Evolutionary conservation across 768 basidiomycete genomes (phyloP).

Genomic region (Termitomyces sp.): DNA sequence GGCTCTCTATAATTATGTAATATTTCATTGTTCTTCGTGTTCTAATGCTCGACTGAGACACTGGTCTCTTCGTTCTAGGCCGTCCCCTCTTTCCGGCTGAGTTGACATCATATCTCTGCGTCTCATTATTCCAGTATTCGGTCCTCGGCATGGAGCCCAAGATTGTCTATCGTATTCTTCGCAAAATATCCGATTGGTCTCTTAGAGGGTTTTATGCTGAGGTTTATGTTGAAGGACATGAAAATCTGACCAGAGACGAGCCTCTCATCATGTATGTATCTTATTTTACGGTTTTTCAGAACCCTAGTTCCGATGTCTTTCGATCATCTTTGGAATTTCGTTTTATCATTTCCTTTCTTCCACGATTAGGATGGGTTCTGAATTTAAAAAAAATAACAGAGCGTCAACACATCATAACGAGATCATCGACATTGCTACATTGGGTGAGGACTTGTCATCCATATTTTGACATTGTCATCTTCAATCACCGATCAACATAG

Average conservation of each 20-base stretch:
- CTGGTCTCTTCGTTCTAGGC: not conserved
- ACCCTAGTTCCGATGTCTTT: not conserved
- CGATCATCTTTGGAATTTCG: too few relatives aligned
- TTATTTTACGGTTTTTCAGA: not conserved
- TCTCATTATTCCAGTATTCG: not conserved
- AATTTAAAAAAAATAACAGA: constrained; percentile 21
- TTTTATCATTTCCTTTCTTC: not conserved
- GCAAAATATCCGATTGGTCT: constrained; percentile 56
- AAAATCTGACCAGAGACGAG: constrained; percentile 51
- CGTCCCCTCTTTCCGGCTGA: not conserved
- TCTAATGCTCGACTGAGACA: not conserved
- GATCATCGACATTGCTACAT: constrained; percentile 50
- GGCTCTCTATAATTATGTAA: too few relatives aligned
- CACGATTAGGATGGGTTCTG: not conserved
- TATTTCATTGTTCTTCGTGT: not conserved
- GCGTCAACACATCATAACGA: constrained; percentile 66
- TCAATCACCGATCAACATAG: constrained; percentile 16
- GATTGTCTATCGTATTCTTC: constrained; percentile 52
- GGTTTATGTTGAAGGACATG: constrained; percentile 47
- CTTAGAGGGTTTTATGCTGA: constrained; percentile 57
- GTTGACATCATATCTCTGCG: not conserved
- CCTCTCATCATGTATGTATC: not conserved
- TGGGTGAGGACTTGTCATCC: constrained; percentile 11
- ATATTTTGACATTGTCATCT: not conserved
- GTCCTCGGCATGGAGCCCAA: constrained; percentile 35